Conservation (phyloP, 2,329 filamentous ascomycete genomes). For the Trichoderma semiorbis region DNA sequence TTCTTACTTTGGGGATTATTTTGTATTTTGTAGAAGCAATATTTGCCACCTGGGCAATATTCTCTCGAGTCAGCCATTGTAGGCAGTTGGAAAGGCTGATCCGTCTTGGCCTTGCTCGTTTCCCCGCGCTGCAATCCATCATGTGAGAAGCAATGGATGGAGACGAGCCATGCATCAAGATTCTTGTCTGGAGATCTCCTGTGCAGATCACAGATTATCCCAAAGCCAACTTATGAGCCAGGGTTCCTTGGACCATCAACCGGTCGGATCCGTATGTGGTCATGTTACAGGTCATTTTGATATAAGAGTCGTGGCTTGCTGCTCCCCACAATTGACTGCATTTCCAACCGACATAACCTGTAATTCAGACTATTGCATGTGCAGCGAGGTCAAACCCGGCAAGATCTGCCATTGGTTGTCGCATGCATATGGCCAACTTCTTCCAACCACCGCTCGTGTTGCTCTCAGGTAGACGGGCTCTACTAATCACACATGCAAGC, state of each 20-base stretch:
- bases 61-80: not conserved
- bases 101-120: not conserved
- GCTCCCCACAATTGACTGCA: not conserved
- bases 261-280: not conserved
- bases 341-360: not conserved
- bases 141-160: not conserved
- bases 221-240: not conserved
- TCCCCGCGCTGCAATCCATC: constrained; percentile 4
- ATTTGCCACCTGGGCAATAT: not conserved
- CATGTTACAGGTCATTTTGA: not conserved
- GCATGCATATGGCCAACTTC: not conserved
- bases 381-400: not conserved
- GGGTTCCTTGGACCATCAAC: not conserved
- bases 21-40: not conserved
- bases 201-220: not conserved
- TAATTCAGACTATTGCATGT: not conserved
- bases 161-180: not conserved
- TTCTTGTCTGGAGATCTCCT: not conserved
- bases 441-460: not conserved
- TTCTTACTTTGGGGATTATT: not conserved
- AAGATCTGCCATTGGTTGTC: not conserved
- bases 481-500: not conserved
- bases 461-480: not conserved
- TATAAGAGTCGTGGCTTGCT: not conserved
- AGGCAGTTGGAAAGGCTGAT: not conserved